Percentiles rank a stretch among this genome's conserved stretches.
These are phyloP conservation scores for Botrytis fragariae DNA, from an alignment of 2,329 filamentous ascomycete genomes.

Conservation along the genomic window DNA sequence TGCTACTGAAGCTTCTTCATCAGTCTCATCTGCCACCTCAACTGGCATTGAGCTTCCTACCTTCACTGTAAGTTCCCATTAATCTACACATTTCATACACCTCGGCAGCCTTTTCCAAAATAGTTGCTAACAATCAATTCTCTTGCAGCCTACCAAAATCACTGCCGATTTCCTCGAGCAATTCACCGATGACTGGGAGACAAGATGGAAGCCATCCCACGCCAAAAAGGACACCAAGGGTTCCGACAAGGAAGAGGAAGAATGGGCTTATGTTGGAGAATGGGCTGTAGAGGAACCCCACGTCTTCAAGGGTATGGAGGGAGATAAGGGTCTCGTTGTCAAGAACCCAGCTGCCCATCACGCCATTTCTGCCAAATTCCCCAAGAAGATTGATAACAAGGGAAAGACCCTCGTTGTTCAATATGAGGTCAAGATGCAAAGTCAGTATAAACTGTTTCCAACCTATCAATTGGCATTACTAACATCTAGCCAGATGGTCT, in stretches of 20 bases:
- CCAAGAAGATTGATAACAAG: constrained; percentile 95
- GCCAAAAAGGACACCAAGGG: constrained; percentile 88
- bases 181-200: constrained; percentile 95
- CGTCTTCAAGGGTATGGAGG: constrained; percentile 87
- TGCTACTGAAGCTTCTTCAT: constrained; percentile 41
- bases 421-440: constrained; percentile 99
- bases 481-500: constrained; percentile 66
- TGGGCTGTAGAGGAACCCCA: constrained; percentile 95
- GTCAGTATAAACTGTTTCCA: constrained; percentile 53
- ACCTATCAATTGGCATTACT: constrained; percentile 33
- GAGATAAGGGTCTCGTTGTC: constrained; percentile 94
- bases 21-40: constrained; percentile 47
- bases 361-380: constrained; percentile 98
- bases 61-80: constrained; percentile 70
- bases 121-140: constrained; percentile 20
- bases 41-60: constrained; percentile 67
- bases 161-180: constrained; percentile 97
- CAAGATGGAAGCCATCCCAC: constrained; percentile 89
- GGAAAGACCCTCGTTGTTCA: constrained; percentile 95
- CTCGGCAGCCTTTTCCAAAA: not conserved
- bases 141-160: constrained; percentile 71
- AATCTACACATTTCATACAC: constrained; percentile 29
- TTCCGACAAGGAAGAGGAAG: constrained; percentile 66
- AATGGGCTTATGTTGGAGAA: constrained; percentile 96
- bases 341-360: constrained; percentile 98